Conservation (phyloP, 176 grass and related monocot species). For the Musa acuminata region DNA sequence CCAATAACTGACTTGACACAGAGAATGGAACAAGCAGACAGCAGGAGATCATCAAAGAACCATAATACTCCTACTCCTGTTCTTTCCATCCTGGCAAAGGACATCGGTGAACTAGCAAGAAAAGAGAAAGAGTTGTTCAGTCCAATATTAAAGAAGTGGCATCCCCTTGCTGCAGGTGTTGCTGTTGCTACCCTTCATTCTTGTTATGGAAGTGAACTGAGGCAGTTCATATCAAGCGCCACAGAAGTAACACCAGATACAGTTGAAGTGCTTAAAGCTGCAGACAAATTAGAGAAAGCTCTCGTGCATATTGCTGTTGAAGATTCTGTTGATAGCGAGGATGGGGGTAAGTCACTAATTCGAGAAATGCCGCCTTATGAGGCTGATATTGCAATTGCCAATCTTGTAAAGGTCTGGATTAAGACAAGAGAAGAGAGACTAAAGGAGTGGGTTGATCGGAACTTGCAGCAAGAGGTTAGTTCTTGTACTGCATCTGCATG, state of each 20-base stretch:
- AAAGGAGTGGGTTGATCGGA: slow-evolving; percentile 92
- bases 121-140: slow-evolving; percentile 98
- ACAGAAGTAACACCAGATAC: slow-evolving; percentile 74
- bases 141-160: slow-evolving; percentile 83
- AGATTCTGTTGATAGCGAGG: slow-evolving; percentile 97
- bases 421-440: slow-evolving; percentile 70
- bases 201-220: slow-evolving; percentile 91
- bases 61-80: slow-evolving; percentile 41
- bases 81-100: slow-evolving; percentile 85
- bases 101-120: slow-evolving; percentile 72
- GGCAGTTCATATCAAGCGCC: slow-evolving; percentile 76
- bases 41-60: slow-evolving; percentile 57
- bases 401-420: slow-evolving; percentile 87
- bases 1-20: slow-evolving; percentile 28
- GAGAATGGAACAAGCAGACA: slow-evolving; percentile 99
- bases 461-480: slow-evolving; percentile 86
- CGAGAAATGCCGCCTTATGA: slow-evolving; percentile 99
- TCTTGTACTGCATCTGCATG: not conserved
- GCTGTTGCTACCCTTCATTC: slow-evolving; percentile 95
- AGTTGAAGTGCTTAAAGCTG: slow-evolving; percentile 86
- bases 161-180: slow-evolving; percentile 92
- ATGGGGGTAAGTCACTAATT: slow-evolving; percentile 93
- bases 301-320: slow-evolving; percentile 94
- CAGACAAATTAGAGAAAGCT: slow-evolving; percentile 94
- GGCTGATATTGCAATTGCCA: slow-evolving; percentile 84